Evolutionary conservation across 305 asterid genomes (phyloP).

Genomic region (Solanum aculeatissimum): DNA sequence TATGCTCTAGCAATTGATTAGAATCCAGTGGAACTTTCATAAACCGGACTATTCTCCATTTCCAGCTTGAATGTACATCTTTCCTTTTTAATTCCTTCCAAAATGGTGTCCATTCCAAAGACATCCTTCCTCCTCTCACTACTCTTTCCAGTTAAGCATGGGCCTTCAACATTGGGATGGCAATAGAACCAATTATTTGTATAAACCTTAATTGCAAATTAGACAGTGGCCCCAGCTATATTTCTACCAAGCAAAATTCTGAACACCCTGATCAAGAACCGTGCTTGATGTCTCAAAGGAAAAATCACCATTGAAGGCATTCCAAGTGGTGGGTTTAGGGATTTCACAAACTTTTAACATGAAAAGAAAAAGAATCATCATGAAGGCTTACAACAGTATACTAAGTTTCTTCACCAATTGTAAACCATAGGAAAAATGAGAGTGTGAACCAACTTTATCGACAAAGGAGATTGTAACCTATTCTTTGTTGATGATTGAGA

Average conservation of each 20-base stretch:
- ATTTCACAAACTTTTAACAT: not conserved
- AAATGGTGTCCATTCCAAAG: not conserved
- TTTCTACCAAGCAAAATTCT: not conserved
- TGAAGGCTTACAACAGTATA: not conserved
- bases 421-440: not conserved
- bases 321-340: not conserved
- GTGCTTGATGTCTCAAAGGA: not conserved
- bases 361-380: not conserved
- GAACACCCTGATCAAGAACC: not conserved
- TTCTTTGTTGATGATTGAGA: not conserved
- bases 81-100: not conserved
- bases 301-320: not conserved
- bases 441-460: not conserved
- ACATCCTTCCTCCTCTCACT: not conserved
- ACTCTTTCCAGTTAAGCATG: not conserved
- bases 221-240: not conserved
- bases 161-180: not conserved
- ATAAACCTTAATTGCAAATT: not conserved
- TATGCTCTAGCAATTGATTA: not conserved
- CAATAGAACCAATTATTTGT: not conserved
- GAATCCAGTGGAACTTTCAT: not conserved
- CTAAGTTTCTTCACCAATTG: not conserved
- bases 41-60: not conserved
- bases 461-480: not conserved
- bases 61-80: not conserved